phyloP scores from a whole-genome alignment of 73 alveolate species.

The Paramecium biaurelia region DNA sequence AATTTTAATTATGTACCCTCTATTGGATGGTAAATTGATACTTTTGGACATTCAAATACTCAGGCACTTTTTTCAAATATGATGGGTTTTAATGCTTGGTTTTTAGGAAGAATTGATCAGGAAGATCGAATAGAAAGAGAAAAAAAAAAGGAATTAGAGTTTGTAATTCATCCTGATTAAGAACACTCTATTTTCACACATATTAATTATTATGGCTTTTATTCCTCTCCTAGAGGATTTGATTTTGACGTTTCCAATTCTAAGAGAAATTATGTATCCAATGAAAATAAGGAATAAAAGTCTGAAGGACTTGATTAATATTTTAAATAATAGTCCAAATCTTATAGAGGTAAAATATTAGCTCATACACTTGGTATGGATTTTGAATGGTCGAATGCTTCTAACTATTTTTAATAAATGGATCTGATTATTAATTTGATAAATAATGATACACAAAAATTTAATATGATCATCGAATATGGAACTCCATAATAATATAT shows the following conservation, averaged over 20 bases:
- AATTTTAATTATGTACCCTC: conserved; percentile 80
- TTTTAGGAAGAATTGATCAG: conserved; percentile 90
- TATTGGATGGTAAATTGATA: conserved; percentile 95
- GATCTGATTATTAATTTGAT: conserved; percentile 71
- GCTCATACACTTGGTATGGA: conserved; percentile 71
- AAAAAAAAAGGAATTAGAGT: conserved; percentile 76
- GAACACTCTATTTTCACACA: conserved; percentile 57
- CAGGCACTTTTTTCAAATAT: conserved; percentile 83
- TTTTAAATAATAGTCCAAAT: background rate
- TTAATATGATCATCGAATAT: conserved; percentile 75
- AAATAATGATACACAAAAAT: conserved; percentile 58
- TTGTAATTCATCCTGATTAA: conserved; percentile 71
- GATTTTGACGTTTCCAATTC: background rate
- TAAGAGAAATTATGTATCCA: background rate
- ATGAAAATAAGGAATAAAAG: background rate
- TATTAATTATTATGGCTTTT: conserved; percentile 52
- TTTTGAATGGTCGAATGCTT: conserved; percentile 72
- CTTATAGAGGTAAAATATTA: conserved; percentile 66
- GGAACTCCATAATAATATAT: conserved; percentile 93
- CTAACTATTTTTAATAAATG: conserved; percentile 59
- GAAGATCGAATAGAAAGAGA: conserved; percentile 75
- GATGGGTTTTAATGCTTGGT: conserved; percentile 94
- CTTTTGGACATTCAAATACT: conserved; percentile 93
- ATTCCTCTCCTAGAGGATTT: conserved; percentile 54
- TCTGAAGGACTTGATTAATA: conserved; percentile 6